Conservation (phyloP, 495 filamentous ascomycete genomes). For the Aspergillus bridgeri region DNA sequence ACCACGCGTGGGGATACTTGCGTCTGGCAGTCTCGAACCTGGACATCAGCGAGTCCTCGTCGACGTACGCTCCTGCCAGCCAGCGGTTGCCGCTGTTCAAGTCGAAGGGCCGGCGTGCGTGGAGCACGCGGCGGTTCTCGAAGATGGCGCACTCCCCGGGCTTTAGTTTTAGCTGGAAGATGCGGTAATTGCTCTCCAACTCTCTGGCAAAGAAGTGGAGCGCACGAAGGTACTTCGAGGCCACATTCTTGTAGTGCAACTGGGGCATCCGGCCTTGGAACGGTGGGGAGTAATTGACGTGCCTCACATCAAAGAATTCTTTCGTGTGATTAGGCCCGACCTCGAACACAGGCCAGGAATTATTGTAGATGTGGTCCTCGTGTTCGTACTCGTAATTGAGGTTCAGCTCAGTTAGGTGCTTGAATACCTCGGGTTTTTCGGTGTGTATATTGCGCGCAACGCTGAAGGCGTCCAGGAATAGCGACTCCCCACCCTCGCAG, state of each 20-base stretch:
- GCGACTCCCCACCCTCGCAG: conserved; percentile 70
- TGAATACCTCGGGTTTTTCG: conserved; percentile 20
- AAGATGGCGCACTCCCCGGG: conserved; percentile 85
- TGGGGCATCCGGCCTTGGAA: conserved; percentile 54
- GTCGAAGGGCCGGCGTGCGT: conserved; percentile 73
- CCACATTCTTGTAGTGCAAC: neutral
- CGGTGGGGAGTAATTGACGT: conserved; percentile 69
- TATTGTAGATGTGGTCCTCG: conserved; percentile 57
- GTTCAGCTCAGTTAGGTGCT: conserved; percentile 37
- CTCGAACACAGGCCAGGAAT: conserved; percentile 52
- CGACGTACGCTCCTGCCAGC: conserved; percentile 82
- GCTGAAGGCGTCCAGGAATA: conserved; percentile 71
- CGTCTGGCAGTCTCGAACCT: conserved; percentile 40
- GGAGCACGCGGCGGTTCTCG: conserved; percentile 73
- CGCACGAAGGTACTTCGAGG: conserved; percentile 32
- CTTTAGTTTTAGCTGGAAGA: conserved; percentile 67
- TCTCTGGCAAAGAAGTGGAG: conserved; percentile 25
- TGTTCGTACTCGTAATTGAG: conserved; percentile 68
- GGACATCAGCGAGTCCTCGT: conserved; percentile 61
- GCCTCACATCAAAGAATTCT: conserved; percentile 17
- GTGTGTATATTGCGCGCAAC: conserved; percentile 51
- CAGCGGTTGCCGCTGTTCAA: conserved; percentile 55
- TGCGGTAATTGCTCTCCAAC: conserved; percentile 44
- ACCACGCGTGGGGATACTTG: conserved; percentile 16
- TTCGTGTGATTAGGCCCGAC: conserved; percentile 12